Evolutionary conservation across 2,329 filamentous ascomycete species (phyloP).

Genomic region (Pyrenophora seminiperda): DNA sequence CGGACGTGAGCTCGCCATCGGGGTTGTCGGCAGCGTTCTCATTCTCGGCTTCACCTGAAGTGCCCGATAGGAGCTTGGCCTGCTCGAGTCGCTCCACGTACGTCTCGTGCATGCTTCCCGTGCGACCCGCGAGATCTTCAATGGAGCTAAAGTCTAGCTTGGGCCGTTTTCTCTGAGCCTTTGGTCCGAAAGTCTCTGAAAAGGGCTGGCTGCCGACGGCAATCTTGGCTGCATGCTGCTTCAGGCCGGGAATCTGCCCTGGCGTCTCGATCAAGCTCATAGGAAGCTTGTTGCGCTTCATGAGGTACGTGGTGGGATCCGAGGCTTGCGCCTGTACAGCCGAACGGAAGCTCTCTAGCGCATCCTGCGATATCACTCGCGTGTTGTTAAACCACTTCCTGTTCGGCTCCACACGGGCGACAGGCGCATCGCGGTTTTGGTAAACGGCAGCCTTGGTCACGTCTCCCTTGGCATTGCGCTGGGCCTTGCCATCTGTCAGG

Average conservation of each 20-base stretch:
- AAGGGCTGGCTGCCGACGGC: constrained; percentile 87
- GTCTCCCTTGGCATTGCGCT: constrained; percentile 80
- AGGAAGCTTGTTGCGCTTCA: constrained; percentile 96
- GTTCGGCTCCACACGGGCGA: constrained; percentile 90
- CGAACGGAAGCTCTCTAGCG: constrained; percentile 82
- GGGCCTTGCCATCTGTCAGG: constrained; percentile 83
- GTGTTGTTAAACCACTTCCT: constrained; percentile 98
- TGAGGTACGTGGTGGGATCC: constrained; percentile 90
- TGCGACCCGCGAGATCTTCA: constrained; percentile 78
- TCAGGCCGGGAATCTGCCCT: constrained; percentile 74
- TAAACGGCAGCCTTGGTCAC: constrained; percentile 83
- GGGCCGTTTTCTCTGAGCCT: constrained; percentile 88
- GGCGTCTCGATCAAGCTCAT: constrained; percentile 91
- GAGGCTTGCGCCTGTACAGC: constrained; percentile 89
- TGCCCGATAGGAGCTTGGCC: constrained; percentile 75
- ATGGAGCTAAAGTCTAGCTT: constrained; percentile 85
- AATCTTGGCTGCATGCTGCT: constrained; percentile 94
- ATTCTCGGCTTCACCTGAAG: constrained; percentile 64
- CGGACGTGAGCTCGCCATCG: constrained; percentile 51
- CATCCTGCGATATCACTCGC: constrained; percentile 85
- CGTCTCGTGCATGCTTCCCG: constrained; percentile 77
- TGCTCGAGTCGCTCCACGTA: constrained; percentile 84
- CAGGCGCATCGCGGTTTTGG: constrained; percentile 81
- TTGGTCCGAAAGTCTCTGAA: constrained; percentile 87
- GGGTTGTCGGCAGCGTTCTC: constrained; percentile 37